phyloP scores from a whole-genome alignment of 192 early-diverging fungal species.

The Chytriomyces hyalinus region DNA sequence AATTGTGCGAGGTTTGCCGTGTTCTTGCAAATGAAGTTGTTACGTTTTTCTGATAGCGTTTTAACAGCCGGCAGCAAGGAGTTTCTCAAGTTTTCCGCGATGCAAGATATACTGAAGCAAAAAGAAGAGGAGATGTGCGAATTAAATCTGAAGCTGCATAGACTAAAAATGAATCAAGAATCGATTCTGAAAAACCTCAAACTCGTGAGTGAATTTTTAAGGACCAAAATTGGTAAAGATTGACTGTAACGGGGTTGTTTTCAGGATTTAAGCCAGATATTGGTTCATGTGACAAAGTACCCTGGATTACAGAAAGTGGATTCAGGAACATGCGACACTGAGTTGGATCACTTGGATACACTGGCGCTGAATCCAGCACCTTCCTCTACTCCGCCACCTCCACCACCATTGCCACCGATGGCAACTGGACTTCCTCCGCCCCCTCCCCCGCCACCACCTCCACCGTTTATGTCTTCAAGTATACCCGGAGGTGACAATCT shows the following conservation, averaged over 20 bases:
- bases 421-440: constrained; percentile 26
- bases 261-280: neutral
- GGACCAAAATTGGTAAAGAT: neutral
- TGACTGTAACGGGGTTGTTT: neutral
- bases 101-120: constrained; percentile 27
- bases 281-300: neutral
- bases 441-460: constrained; percentile 35
- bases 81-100: constrained; percentile 22
- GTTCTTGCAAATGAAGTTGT: neutral
- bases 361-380: too few relatives aligned
- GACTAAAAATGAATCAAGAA: constrained; percentile 20
- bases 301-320: neutral
- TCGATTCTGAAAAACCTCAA: constrained; percentile 9
- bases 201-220: neutral
- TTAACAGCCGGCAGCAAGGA: neutral
- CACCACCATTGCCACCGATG: neutral
- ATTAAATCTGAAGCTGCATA: neutral
- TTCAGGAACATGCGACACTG: neutral
- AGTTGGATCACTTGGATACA: too few relatives aligned
- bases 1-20: neutral
- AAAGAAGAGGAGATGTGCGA: constrained; percentile 24
- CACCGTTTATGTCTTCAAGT: constrained; percentile 5
- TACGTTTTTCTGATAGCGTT: neutral
- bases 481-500: constrained; percentile 1
- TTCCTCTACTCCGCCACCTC: constrained; percentile 19